phyloP scores from a whole-genome alignment of 2,329 filamentous ascomycete species.

The Cercospora canescens region DNA sequence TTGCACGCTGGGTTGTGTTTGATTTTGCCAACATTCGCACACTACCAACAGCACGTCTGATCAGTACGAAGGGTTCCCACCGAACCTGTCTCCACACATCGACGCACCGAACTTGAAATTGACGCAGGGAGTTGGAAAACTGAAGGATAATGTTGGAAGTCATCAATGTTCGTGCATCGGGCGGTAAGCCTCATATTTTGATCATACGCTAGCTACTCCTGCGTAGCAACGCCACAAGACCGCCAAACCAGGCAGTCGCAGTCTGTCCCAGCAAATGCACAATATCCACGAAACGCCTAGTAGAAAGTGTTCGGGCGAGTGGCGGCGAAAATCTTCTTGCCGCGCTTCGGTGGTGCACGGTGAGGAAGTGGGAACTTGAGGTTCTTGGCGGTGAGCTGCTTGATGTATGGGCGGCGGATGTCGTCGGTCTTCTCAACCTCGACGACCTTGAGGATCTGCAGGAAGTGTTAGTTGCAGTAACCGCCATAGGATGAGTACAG shows the following conservation, averaged over 20 bases:
- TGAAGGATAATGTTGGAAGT: background rate
- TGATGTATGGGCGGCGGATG: conserved; percentile 98
- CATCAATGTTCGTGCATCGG: conserved; percentile 14
- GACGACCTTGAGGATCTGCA: conserved; percentile 93
- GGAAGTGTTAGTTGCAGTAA: background rate
- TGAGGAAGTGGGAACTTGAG: conserved; percentile 99
- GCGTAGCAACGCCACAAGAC: conserved; percentile 21
- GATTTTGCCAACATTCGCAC: too few relatives aligned
- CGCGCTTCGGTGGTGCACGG: conserved; percentile 79
- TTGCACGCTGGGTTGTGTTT: too few relatives aligned
- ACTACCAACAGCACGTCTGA: too few relatives aligned
- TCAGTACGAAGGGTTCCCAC: too few relatives aligned
- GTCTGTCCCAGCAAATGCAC: conserved; percentile 24
- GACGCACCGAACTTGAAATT: too few relatives aligned
- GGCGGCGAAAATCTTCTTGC: conserved; percentile 90
- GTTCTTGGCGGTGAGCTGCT: conserved; percentile 92
- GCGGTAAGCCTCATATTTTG: conserved; percentile 6
- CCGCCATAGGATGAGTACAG: background rate
- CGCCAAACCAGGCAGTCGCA: conserved; percentile 22
- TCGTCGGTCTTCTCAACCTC: conserved; percentile 94
- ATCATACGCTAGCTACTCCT: conserved; percentile 26
- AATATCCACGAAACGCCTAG: conserved; percentile 59
- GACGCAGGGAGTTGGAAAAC: too few relatives aligned
- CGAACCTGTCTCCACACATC: too few relatives aligned
- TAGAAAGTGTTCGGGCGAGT: conserved; percentile 97